Base-by-base conservation (phyloP, 805 yeast genomes). In the Teunomyces funiuensis region DNA sequence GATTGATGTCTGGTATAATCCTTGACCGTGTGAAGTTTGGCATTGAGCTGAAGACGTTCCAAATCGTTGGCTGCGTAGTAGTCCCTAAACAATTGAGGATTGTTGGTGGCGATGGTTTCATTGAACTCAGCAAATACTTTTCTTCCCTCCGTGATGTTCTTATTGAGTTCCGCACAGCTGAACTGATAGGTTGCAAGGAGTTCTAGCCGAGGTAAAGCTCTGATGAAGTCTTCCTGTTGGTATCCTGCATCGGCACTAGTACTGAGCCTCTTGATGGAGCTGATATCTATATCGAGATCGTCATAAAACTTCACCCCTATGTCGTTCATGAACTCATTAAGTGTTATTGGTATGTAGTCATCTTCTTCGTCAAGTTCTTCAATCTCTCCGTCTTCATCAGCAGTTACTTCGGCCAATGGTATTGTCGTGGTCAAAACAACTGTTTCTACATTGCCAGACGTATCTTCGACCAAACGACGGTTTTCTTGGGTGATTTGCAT, bases 1-100 rank as follows among this genome's bases (percentile, higher is more conserved):
- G 86, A 78, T 51, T 76, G 77, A 22, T 71, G 64, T 22, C 79
- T 65, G 0, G 85, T 69, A 44, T 61, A 74, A 22, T 69, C 74
- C 52, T 79, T 78, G 31, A 81, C 61, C 9, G 73, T 44, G 43
- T 70, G 73, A 37, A 81, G 67, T 44, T 76, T 76, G n/a, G 71
- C 59, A 27, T 68, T 70, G 69, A 79, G 66, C 2, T 55, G 50
- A 30, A 62, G 58, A 47, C 66, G 68, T 5, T 66, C 74, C 27
- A 60, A 61, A 2, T 61, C 57, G 5, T 63, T 49, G 0, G 77
- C 59, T 1, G 62, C 57, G 41, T 74, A 69, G 53, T 72, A 81
- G 43, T 76, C 79, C 22, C 63, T 60, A 45, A 82, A 71, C 11
- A 81, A 51, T 6, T 62, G 59, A 0, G 84, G 81, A 39, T 74